Conservation (phyloP, 2,329 filamentous ascomycete genomes). For the Camptophora hylomeconis region DNA sequence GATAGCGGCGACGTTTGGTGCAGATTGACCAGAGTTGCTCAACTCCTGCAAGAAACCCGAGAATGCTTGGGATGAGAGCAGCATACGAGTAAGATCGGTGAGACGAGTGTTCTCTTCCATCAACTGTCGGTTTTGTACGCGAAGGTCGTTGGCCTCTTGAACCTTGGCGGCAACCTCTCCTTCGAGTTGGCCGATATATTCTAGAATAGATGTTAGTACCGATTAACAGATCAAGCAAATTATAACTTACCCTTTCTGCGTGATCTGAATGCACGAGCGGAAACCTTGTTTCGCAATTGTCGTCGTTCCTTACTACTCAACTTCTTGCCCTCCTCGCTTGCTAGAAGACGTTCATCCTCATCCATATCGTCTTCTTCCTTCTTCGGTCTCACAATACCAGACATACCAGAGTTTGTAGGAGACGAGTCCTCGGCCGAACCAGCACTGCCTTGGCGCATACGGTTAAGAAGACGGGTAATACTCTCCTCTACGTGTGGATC, state of each 20-base stretch:
- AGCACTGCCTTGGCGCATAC: constrained; percentile 68
- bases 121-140: constrained; percentile 67
- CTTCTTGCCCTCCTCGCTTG: constrained; percentile 98
- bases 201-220: constrained; percentile 47
- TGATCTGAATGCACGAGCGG: constrained; percentile 93
- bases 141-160: constrained; percentile 70
- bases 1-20: constrained; percentile 20
- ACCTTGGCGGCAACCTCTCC: constrained; percentile 72
- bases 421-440: constrained; percentile 38
- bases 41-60: constrained; percentile 65
- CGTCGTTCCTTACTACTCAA: constrained; percentile 94
- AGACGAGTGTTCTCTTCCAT: constrained; percentile 75
- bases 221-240: constrained; percentile 3
- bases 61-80: constrained; percentile 69
- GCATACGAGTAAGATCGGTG: constrained; percentile 65
- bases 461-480: constrained; percentile 82
- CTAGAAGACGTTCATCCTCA: constrained; percentile 82
- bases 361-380: constrained; percentile 99
- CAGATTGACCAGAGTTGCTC: constrained; percentile 43
- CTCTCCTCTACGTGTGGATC: constrained; percentile 78
- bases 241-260: constrained; percentile 74
- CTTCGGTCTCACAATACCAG: constrained; percentile 52
- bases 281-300: constrained; percentile 98
- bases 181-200: constrained; percentile 94
- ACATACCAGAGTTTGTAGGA: constrained; percentile 22